Evolutionary conservation across 163 green algal species (phyloP).

Genomic region (Scenedesmus sp.): DNA sequence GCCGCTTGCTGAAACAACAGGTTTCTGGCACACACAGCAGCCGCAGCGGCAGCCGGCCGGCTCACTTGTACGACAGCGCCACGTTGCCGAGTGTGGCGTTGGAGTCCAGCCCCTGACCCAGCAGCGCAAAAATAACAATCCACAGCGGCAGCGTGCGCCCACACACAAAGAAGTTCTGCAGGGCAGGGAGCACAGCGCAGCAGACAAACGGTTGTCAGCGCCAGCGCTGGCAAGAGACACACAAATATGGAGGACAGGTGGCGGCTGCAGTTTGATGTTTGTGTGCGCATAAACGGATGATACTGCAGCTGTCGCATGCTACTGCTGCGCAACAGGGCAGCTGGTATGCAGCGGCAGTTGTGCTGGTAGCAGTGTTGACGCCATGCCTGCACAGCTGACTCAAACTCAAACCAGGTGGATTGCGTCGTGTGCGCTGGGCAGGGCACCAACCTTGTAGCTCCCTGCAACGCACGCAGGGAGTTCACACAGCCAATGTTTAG

Average conservation of each 20-base stretch:
- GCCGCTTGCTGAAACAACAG: neutral
- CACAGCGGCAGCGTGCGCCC: slow-evolving; percentile 58
- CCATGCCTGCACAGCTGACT: too few species aligned
- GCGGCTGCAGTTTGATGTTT: too few species aligned
- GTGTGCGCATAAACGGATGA: too few species aligned
- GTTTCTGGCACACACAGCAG: too few species aligned
- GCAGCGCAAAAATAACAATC: slow-evolving; percentile 59
- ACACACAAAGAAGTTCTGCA: slow-evolving; percentile 65
- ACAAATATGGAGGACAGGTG: too few species aligned
- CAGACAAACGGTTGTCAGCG: neutral
- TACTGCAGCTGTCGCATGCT: too few species aligned
- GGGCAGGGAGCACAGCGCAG: neutral
- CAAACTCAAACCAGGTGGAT: too few species aligned
- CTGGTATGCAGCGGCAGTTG: too few species aligned
- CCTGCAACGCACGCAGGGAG: neutral
- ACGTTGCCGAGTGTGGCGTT: slow-evolving; percentile 65
- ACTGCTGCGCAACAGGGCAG: too few species aligned
- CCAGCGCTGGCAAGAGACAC: neutral
- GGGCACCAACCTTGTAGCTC: slow-evolving; percentile 21
- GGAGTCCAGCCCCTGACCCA: slow-evolving; percentile 62
- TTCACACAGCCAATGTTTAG: neutral
- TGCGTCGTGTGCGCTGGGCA: too few species aligned
- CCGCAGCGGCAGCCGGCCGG: neutral
- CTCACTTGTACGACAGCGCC: slow-evolving; percentile 33
- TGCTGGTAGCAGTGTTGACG: too few species aligned